Evolutionary conservation across 257 asterid species (phyloP).

Genomic region (Primulina huaijiensis): DNA sequence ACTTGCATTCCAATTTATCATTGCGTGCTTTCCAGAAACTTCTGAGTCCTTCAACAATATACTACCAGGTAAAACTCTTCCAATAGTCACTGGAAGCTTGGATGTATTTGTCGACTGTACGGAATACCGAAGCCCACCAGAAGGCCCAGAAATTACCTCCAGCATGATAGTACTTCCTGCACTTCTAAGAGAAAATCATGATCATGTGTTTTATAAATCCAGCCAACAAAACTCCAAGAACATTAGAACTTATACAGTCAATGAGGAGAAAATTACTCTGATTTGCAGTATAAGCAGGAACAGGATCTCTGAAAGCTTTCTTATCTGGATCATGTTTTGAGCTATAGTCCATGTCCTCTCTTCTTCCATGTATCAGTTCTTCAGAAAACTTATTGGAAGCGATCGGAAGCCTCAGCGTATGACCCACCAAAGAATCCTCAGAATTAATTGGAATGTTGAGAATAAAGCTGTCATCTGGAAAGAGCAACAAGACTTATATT

Average conservation of each 20-base stretch:
- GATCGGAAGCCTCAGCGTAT: constrained; percentile 40
- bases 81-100: constrained; percentile 77
- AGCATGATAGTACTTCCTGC: constrained; percentile 87
- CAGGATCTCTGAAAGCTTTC: constrained; percentile 23
- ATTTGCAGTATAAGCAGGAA: constrained; percentile 40
- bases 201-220: constrained; percentile 57
- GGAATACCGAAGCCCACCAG: constrained; percentile 63
- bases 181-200: constrained; percentile 78
- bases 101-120: constrained; percentile 59
- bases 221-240: constrained; percentile 28
- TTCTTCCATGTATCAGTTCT: constrained; percentile 25
- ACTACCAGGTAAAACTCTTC: constrained; percentile 87
- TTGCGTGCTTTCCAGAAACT: constrained; percentile 97
- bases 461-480: constrained; percentile 81
- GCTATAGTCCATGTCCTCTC: constrained; percentile 30
- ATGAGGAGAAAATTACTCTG: constrained; percentile 60
- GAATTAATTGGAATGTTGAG: constrained; percentile 75
- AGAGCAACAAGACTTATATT: constrained; percentile 26
- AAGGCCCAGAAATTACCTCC: constrained; percentile 93
- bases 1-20: constrained; percentile 77
- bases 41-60: constrained; percentile 76
- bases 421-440: constrained; percentile 44
- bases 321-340: constrained; percentile 29
- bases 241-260: constrained; percentile 22
- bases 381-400: constrained; percentile 27